Evolutionary conservation across 169 alveolate genomes (phyloP).

Genomic region (Babesia ovata): DNA sequence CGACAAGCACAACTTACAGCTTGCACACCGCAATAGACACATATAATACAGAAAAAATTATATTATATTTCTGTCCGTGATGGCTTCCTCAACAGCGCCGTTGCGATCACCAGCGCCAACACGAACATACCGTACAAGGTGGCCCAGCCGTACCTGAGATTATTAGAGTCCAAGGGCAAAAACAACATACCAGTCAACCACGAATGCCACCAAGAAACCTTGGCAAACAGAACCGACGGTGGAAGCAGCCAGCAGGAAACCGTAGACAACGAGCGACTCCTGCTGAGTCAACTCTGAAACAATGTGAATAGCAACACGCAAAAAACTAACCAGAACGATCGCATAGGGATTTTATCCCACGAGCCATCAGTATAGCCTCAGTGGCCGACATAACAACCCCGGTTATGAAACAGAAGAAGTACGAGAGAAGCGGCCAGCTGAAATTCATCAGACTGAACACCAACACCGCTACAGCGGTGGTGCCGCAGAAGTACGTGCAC

Average conservation of each 20-base stretch:
- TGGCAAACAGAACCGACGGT: slow-evolving; percentile 52
- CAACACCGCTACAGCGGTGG: slow-evolving; percentile 26
- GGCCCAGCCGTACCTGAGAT: slow-evolving; percentile 58
- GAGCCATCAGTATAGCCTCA: slow-evolving; percentile 55
- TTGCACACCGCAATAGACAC: neutral
- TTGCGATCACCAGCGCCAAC: slow-evolving; percentile 35
- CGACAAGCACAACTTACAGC: neutral
- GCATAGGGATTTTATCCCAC: slow-evolving; percentile 53
- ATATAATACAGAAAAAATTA: neutral
- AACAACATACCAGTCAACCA: slow-evolving; percentile 55
- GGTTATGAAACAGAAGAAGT: slow-evolving; percentile 18
- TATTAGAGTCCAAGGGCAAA: neutral
- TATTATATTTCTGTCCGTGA: slow-evolving; percentile 27
- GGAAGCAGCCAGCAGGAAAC: slow-evolving; percentile 40
- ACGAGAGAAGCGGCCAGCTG: slow-evolving; percentile 15
- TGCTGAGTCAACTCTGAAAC: slow-evolving; percentile 25
- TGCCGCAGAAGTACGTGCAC: slow-evolving; percentile 20
- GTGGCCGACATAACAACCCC: slow-evolving; percentile 49
- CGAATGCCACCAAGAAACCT: slow-evolving; percentile 53
- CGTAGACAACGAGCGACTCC: slow-evolving; percentile 41
- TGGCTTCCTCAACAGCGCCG: slow-evolving; percentile 44
- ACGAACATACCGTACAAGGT: slow-evolving; percentile 27
- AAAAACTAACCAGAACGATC: slow-evolving; percentile 34
- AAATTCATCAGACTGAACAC: slow-evolving; percentile 34
- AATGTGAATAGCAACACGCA: neutral